phyloP scores from a whole-genome alignment of 441 rosid genomes.

The Lagerstroemia fauriei region DNA sequence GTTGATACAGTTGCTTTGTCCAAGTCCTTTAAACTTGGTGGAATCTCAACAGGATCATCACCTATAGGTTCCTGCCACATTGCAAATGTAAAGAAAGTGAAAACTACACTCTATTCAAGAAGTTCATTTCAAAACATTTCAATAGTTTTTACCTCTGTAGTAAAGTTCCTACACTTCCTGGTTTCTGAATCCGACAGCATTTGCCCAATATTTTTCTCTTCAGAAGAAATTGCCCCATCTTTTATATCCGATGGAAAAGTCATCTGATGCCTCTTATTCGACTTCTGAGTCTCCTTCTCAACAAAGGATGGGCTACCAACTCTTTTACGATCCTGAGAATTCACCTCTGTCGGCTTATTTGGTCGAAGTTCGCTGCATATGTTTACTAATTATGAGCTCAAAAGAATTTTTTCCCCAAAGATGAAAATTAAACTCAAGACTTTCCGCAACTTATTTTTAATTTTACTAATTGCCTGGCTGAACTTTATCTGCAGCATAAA shows the following conservation, averaged over 20 bases:
- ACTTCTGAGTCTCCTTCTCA: constrained; percentile 41
- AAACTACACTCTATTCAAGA: neutral
- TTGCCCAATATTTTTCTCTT: constrained; percentile 43
- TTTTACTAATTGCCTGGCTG: neutral
- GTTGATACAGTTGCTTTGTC: constrained; percentile 43
- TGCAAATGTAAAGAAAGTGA: neutral
- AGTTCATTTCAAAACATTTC: constrained; percentile 14
- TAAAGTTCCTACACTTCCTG: constrained; percentile 31
- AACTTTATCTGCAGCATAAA: neutral
- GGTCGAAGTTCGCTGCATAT: constrained; percentile 62
- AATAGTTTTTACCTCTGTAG: constrained; percentile 47
- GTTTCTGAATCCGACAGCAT: constrained; percentile 37
- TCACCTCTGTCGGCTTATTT: constrained; percentile 48
- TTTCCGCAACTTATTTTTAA: neutral
- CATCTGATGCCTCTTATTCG: constrained; percentile 55
- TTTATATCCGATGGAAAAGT: constrained; percentile 35
- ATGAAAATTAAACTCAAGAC: neutral
- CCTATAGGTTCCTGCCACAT: constrained; percentile 39
- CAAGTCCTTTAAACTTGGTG: constrained; percentile 66
- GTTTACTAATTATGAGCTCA: neutral
- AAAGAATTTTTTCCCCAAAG: neutral
- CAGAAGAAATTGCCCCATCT: constrained; percentile 34
- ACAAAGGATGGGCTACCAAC: constrained; percentile 41
- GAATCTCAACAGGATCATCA: constrained; percentile 39
- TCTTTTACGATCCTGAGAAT: constrained; percentile 55